Base-by-base conservation (phyloP, 2,329 filamentous ascomycete genomes). In the Colletotrichum coccodes region DNA sequence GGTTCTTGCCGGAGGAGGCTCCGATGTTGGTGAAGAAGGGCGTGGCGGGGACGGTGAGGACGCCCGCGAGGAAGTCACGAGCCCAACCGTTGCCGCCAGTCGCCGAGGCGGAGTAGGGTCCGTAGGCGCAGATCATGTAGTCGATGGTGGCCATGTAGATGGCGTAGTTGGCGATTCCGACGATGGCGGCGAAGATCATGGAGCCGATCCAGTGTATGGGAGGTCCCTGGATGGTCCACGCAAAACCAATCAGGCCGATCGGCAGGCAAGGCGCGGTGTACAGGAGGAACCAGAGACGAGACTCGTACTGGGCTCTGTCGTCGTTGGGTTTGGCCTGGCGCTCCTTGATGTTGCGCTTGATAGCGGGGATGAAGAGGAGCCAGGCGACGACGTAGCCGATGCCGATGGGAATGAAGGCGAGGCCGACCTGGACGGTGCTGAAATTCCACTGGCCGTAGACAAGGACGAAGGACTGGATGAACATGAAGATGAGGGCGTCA, bases 61-160 rank as follows among this genome's bases (percentile, higher is more conserved):
- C 84, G 78, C 92, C 92, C 2, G 92, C 92, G 0, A 94, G 81
- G 78, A 94, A 90, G 75, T 94, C 92, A 72, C 92, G 86, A 3
- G 91, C 86, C 80, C 91, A 93, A 2, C 91, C 92, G 71, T 94
- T 94, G 23, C 92, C 92, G 46, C 92, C 92, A 0, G 92, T 94
- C 0, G 92, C 92, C 0, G 91, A 93, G 1, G 92, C 91, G 2
- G 91, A 89, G 76, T 93, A 94, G 0, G 89, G 88, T 0, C 92
- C 92, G 73, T 94, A 93, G 0, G 91, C 90, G 66, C 89, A 90
- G 40, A 93, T 88, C 87, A 93, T 93, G 80, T 94, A 94, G 78
- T 94, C 90, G 71, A 93, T 92, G 1, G 91, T 92, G 1, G 91
- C 90, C 89, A 92, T 92, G 80, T 93, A 93, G 66, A 93, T 92